Conservation (phyloP, 1,284 basidiomycete genomes). For the Mycena citricolor region DNA sequence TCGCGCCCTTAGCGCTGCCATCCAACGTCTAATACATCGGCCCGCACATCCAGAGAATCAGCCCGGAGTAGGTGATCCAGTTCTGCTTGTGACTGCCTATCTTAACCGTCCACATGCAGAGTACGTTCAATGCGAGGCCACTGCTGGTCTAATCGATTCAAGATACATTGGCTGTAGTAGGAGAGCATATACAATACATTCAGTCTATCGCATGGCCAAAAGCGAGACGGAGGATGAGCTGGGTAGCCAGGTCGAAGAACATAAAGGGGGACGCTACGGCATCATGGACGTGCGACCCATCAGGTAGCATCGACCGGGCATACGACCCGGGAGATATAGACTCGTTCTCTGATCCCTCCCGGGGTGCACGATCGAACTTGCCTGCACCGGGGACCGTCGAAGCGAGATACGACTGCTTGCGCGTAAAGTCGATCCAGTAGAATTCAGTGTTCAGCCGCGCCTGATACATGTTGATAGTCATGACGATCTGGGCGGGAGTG, state of each 20-base stretch:
- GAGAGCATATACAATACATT: no score
- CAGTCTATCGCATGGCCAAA: no score
- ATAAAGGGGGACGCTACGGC: conserved; percentile 92
- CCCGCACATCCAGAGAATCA: no score
- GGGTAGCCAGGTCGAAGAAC: conserved; percentile 94
- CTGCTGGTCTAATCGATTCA: no score
- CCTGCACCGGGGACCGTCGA: conserved; percentile 61
- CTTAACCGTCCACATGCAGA: no score
- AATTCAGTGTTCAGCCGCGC: conserved; percentile 95
- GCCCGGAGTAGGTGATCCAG: no score
- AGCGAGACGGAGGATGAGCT: conserved; percentile 77
- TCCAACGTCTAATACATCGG: no score
- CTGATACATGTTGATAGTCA: conserved; percentile 97
- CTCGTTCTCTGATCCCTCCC: conserved; percentile 35
- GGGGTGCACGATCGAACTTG: conserved; percentile 56
- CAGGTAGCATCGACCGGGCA: conserved; percentile 49
- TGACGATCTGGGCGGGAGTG: conserved; percentile 66
- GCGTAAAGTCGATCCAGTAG: conserved; percentile 97
- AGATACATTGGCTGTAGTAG: no score
- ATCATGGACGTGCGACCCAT: conserved; percentile 52
- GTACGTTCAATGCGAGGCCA: no score
- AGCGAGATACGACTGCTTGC: conserved; percentile 87
- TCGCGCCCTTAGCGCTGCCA: no score
- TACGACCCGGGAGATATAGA: conserved; percentile 38
- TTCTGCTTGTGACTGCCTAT: no score